A percentile compares a stretch with the other conserved stretches of the same genome.
Conservation (phyloP, 305 asterid genomes). For the Lippia alba region DNA sequence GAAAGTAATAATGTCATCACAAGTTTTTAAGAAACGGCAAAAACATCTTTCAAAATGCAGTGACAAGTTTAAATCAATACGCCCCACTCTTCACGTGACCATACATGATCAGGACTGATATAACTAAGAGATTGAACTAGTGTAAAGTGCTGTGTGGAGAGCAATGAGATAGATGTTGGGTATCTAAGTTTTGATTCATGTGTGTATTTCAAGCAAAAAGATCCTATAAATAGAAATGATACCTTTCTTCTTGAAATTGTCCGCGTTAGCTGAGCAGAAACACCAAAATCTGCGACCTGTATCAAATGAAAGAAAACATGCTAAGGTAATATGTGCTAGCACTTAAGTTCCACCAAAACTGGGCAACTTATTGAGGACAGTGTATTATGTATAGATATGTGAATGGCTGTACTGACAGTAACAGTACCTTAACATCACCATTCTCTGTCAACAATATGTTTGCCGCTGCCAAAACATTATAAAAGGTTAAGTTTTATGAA, state of each 20-base stretch:
- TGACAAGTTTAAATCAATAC: not conserved
- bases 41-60: conserved; percentile 1
- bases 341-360: conserved; percentile 7
- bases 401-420: conserved; percentile 25
- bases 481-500: conserved; percentile 3
- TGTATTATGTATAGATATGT: conserved; percentile 3
- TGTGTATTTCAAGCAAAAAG: conserved; percentile 7
- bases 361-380: not conserved
- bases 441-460: conserved; percentile 78
- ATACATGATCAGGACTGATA: conserved; percentile 3
- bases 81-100: conserved; percentile 11
- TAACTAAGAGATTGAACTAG: not conserved
- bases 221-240: not conserved
- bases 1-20: not conserved
- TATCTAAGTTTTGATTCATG: conserved; percentile 1
- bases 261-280: conserved; percentile 84
- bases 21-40: not conserved
- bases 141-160: conserved; percentile 2
- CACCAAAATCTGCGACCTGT: conserved; percentile 92
- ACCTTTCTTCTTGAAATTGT: conserved; percentile 92
- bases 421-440: conserved; percentile 83
- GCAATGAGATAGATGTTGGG: not conserved
- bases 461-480: conserved; percentile 55
- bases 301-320: conserved; percentile 23
- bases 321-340: not conserved